These are phyloP conservation scores for Boletus coccyginus DNA, from an alignment of 768 basidiomycete species.

Conservation along the genomic window DNA sequence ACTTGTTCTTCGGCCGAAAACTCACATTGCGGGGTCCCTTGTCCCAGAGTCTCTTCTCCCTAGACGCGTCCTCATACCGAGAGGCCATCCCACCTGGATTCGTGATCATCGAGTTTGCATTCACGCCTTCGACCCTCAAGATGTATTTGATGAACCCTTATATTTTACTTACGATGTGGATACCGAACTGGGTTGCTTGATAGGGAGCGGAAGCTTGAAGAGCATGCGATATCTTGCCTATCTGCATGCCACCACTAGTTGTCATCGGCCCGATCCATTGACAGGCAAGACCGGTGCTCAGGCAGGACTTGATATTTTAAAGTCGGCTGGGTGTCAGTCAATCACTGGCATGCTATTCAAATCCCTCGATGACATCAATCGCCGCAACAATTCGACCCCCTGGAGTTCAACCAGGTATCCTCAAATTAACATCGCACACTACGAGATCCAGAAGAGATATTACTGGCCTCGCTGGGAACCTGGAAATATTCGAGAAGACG, in stretches of 20 bases:
- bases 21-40: neutral
- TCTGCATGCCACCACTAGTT: neutral
- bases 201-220: neutral
- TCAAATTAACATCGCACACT: neutral
- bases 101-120: too few species aligned
- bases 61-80: neutral
- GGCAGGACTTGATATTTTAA: neutral
- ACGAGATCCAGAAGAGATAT: neutral
- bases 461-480: neutral
- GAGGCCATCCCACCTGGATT: neutral
- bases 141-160: neutral
- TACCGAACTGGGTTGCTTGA: neutral
- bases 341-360: conserved; percentile 37
- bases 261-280: neutral
- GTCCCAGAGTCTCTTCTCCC: neutral
- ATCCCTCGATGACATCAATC: neutral
- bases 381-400: too few species aligned
- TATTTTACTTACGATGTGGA: neutral
- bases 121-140: neutral
- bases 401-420: neutral
- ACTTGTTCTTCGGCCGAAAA: conserved; percentile 25
- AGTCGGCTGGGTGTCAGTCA: conserved; percentile 26
- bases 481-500: neutral
- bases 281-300: neutral
- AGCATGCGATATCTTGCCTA: neutral